Conservation (phyloP, 2,329 filamentous ascomycete genomes). For the Incumbomyces lentus region DNA sequence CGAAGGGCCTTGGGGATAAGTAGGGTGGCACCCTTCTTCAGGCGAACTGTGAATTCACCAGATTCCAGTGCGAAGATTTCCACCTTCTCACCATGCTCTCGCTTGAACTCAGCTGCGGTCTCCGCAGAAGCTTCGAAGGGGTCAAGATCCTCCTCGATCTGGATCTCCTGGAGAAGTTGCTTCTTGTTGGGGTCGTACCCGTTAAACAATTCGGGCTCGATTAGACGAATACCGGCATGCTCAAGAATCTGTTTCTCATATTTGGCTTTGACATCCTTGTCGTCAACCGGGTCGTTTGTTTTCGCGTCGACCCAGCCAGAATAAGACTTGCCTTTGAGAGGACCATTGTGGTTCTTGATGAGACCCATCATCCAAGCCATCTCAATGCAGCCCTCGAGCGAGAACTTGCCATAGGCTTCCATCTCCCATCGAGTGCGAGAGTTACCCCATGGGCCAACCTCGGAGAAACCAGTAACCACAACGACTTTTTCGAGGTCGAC, state of each 20-base stretch:
- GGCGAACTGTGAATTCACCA: slow-evolving; percentile 84
- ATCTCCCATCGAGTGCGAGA: slow-evolving; percentile 98
- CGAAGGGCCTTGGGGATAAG: slow-evolving; percentile 94
- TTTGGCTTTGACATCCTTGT: slow-evolving; percentile 95
- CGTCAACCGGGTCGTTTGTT: slow-evolving; percentile 87
- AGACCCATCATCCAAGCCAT: slow-evolving; percentile 99
- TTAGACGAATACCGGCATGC: slow-evolving; percentile 92
- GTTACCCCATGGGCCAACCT: slow-evolving; percentile 98
- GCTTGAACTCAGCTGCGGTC: slow-evolving; percentile 92
- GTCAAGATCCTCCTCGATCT: slow-evolving; percentile 93
- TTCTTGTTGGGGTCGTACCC: slow-evolving; percentile 98
- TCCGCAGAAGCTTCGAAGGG: slow-evolving; percentile 97
- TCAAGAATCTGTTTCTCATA: slow-evolving; percentile 96
- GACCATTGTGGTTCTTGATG: slow-evolving; percentile 96
- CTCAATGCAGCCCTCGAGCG: slow-evolving; percentile 92
- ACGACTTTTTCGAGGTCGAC: slow-evolving; percentile 97
- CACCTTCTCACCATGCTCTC: slow-evolving; percentile 93
- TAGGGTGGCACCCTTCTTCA: slow-evolving; percentile 90
- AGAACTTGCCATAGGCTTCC: slow-evolving; percentile 95
- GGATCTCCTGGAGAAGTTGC: slow-evolving; percentile 93
- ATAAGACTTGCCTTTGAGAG: slow-evolving; percentile 91
- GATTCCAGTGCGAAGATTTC: slow-evolving; percentile 95
- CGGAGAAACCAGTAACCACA: slow-evolving; percentile 91
- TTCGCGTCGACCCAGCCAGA: slow-evolving; percentile 93
- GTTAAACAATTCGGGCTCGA: slow-evolving; percentile 92